A percentile compares a stretch with the other conserved stretches of the same genome.
These are phyloP conservation scores for Rhodotorula sp. DNA, from an alignment of 1,284 basidiomycete species.

Conservation along the genomic window DNA sequence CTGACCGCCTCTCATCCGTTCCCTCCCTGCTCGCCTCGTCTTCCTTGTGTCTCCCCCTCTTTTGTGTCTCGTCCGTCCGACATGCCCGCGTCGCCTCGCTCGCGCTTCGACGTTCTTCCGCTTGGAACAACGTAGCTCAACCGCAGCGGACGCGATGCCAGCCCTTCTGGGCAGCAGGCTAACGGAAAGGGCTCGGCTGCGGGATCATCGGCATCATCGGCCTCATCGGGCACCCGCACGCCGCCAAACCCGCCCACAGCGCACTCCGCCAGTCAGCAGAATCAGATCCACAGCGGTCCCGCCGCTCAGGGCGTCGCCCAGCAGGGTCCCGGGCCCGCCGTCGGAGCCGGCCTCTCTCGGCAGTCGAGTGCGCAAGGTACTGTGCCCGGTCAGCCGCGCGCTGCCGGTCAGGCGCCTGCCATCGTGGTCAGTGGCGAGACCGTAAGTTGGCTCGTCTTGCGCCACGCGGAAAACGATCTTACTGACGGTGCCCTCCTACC, in stretches of 20 bases:
- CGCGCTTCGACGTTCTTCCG: background rate
- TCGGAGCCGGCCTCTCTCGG: background rate
- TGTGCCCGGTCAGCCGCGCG: conserved; percentile 20
- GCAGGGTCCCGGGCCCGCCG: background rate
- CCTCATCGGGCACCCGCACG: background rate
- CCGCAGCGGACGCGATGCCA: conserved; percentile 20
- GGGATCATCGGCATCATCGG: background rate
- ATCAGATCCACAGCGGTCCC: background rate
- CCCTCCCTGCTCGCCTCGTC: background rate
- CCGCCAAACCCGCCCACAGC: background rate
- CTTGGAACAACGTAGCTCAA: conserved; percentile 18
- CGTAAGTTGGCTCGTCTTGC: conserved; percentile 25
- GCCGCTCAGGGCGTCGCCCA: background rate
- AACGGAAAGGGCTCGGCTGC: conserved; percentile 14
- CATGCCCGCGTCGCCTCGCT: conserved; percentile 23
- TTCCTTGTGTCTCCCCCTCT: background rate
- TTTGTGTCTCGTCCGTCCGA: background rate
- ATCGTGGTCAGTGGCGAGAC: conserved; percentile 79
- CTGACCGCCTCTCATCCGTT: background rate
- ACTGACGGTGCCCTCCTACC: too few relatives aligned
- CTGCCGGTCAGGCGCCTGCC: conserved; percentile 15
- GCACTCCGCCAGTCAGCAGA: background rate
- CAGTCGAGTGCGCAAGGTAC: background rate
- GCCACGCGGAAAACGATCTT: background rate
- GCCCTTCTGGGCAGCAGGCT: conserved; percentile 14